A percentile compares a stretch with the other conserved stretches of the same genome.
phyloP scores from a whole-genome alignment of 2,329 filamentous ascomycete species.

The Bipolaris zeicola region DNA sequence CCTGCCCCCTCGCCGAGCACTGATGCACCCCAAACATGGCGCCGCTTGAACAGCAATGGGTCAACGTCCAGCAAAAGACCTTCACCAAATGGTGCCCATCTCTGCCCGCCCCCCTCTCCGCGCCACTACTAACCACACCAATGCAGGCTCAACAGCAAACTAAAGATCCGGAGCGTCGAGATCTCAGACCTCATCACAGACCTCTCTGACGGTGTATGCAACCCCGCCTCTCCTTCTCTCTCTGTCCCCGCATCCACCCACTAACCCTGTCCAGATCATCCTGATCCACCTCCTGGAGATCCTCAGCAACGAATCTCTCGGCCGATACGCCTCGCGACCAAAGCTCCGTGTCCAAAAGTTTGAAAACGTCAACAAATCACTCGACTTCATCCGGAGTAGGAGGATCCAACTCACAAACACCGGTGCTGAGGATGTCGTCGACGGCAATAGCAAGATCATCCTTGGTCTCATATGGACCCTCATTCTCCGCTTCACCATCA shows the following conservation, averaged over 20 bases:
- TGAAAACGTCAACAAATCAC: slow-evolving; percentile 95
- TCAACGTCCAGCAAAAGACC: slow-evolving; percentile 93
- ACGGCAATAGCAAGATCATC: slow-evolving; percentile 97
- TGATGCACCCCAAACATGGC: slow-evolving; percentile 47
- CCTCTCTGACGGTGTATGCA: slow-evolving; percentile 87
- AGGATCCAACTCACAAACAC: slow-evolving; percentile 99
- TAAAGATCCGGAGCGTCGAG: slow-evolving; percentile 75
- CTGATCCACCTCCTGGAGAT: slow-evolving; percentile 98
- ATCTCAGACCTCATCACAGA: slow-evolving; percentile 88
- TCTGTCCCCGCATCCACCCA: slow-evolving; percentile 10
- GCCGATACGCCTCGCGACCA: slow-evolving; percentile 93
- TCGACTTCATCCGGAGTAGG: slow-evolving; percentile 89
- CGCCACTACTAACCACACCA: slow-evolving; percentile 27
- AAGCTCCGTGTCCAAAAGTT: slow-evolving; percentile 96
- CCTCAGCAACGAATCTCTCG: slow-evolving; percentile 90
- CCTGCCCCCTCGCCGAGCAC: slow-evolving; percentile 15
- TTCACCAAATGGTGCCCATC: slow-evolving; percentile 89
- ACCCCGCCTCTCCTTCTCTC: slow-evolving; percentile 18
- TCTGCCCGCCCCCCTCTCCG: slow-evolving; percentile 14
- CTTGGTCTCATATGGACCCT: slow-evolving; percentile 97
- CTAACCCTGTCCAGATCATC: slow-evolving; percentile 67
- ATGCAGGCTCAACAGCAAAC: slow-evolving; percentile 90
- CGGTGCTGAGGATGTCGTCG: slow-evolving; percentile 95
- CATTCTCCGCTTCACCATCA: slow-evolving; percentile 97
- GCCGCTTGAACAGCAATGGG: slow-evolving; percentile 66